Evolutionary conservation across 805 yeast species (phyloP).

Genomic region (Spathaspora sp.): DNA sequence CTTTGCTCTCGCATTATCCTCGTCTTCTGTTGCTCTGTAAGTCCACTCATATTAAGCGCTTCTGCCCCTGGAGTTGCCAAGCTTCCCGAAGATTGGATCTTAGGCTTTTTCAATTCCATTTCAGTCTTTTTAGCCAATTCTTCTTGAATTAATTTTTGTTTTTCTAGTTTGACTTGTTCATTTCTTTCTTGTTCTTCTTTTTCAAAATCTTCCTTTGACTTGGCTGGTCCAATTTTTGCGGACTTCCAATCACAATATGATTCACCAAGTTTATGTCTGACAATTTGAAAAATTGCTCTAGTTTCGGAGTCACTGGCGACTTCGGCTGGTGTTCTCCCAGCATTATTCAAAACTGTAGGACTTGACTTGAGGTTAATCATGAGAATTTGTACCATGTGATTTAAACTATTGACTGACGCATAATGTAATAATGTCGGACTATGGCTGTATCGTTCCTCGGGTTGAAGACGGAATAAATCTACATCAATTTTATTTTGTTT

Average conservation of each 20-base stretch:
- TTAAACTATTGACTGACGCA: constrained; percentile 65
- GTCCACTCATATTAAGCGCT: constrained; percentile 46
- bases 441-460: constrained; percentile 45
- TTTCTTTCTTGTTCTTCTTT: constrained; percentile 31
- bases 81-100: constrained; percentile 27
- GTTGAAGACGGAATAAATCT: constrained; percentile 49
- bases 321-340: constrained; percentile 69
- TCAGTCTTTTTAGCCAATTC: constrained; percentile 43
- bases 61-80: constrained; percentile 20
- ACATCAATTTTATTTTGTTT: constrained; percentile 52
- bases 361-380: constrained; percentile 65
- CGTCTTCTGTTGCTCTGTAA: constrained; percentile 71
- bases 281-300: constrained; percentile 59
- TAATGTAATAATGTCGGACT: constrained; percentile 78
- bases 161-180: constrained; percentile 33
- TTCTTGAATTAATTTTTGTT: constrained; percentile 39
- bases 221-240: constrained; percentile 60
- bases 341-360: constrained; percentile 52
- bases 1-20: constrained; percentile 89
- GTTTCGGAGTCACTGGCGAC: constrained; percentile 46
- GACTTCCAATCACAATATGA: constrained; percentile 61
- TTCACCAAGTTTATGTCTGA: constrained; percentile 69
- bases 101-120: constrained; percentile 32
- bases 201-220: constrained; percentile 57
- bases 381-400: constrained; percentile 63